phyloP scores from a whole-genome alignment of 495 filamentous ascomycete species.

The Penicillium desertorum region DNA sequence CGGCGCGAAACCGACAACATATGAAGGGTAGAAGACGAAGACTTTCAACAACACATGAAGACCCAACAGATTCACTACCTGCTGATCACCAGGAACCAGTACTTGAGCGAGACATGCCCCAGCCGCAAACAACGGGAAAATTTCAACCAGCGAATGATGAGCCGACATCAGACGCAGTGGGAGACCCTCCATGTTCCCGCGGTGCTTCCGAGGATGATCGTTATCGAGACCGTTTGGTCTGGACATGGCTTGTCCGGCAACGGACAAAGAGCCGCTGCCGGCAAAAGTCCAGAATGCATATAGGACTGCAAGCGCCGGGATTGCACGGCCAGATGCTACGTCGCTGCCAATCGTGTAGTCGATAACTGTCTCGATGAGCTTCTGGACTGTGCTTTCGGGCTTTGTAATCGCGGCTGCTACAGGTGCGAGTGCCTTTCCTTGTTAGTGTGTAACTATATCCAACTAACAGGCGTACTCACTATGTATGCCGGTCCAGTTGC shows the following conservation, averaged over 20 bases:
- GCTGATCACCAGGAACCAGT: neutral
- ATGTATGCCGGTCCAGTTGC: neutral
- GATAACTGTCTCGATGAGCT: neutral
- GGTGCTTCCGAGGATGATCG: constrained; percentile 1
- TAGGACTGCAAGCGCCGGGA: neutral
- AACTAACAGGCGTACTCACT: neutral
- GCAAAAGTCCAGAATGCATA: constrained; percentile 1
- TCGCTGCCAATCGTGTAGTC: neutral
- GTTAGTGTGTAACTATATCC: neutral
- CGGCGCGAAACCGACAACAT: neutral
- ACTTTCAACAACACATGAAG: constrained; percentile 1
- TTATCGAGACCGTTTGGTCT: neutral
- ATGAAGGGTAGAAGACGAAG: neutral
- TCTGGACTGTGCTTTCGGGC: neutral
- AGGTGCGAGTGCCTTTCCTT: neutral
- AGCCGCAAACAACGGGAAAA: neutral
- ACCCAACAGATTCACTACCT: neutral
- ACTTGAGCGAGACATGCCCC: neutral
- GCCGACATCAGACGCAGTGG: constrained; percentile 3
- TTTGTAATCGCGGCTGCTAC: neutral
- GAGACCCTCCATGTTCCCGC: neutral
- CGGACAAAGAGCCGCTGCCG: neutral
- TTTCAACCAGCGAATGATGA: neutral
- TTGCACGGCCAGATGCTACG: neutral
- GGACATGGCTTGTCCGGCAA: constrained; percentile 4